A percentile compares a stretch with the other conserved stretches of the same genome.
Conservation (phyloP, 176 grass and related monocot species). For the Zizania latifolia region DNA sequence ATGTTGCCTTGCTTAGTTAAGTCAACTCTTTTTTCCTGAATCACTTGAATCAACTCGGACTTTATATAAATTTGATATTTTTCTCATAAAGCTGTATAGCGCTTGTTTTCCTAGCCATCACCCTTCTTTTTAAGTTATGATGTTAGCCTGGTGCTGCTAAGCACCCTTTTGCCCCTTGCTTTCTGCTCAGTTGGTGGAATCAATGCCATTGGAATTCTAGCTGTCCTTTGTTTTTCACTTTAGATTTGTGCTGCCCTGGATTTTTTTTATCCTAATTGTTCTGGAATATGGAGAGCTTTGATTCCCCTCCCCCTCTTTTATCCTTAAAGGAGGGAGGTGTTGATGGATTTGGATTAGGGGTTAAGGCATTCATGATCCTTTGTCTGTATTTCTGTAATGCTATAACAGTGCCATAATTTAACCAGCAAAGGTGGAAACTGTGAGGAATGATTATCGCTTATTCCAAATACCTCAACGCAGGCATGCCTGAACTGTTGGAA, state of each 20-base stretch:
- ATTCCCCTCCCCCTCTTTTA: neutral
- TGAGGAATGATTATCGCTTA: neutral
- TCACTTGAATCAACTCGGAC: neutral
- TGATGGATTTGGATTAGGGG: neutral
- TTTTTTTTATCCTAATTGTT: neutral
- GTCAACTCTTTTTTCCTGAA: neutral
- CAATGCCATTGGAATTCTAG: neutral
- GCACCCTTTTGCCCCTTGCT: neutral
- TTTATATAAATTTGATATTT: neutral
- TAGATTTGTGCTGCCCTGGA: neutral
- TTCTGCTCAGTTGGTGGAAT: constrained; percentile 4
- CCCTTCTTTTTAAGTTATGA: neutral
- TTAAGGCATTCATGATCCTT: neutral
- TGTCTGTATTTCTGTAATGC: neutral
- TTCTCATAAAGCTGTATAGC: neutral
- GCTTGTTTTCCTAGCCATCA: neutral
- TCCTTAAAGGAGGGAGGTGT: neutral
- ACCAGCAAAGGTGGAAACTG: neutral
- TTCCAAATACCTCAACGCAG: neutral
- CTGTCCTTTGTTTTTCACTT: neutral
- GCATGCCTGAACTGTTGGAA: neutral
- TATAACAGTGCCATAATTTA: neutral
- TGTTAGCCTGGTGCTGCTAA: neutral
- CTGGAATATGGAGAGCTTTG: neutral
- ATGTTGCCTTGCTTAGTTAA: neutral